Conservation (phyloP, 129 eudicot species). For the Helianthus annuus region HanXRQr2.0-SUNRISE NC_035436.2:21584975-21585474, state of each 20-base stretch:
- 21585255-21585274: neutral
- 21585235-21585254: neutral
- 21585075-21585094: slow-evolving; percentile 79
- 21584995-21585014: slow-evolving; percentile 73
- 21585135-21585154: neutral
- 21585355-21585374: too few relatives aligned
- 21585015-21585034: slow-evolving; percentile 86
- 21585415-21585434: neutral
- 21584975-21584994: slow-evolving; percentile 89
- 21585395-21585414: too few relatives aligned
- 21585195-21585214: neutral
- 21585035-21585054: slow-evolving; percentile 96
- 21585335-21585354: neutral
- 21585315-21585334: neutral
- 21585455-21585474: neutral
- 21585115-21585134: neutral
- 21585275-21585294: neutral
- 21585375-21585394: too few relatives aligned
- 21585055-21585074: slow-evolving; percentile 92
- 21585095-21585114: neutral
- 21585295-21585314: neutral
- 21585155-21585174: neutral
- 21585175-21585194: neutral
- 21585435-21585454: neutral
- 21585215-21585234: too few relatives aligned